Base-by-base conservation (phyloP, 176 grass and related monocot genomes). In the Bothriochloa decipiens region DNA sequence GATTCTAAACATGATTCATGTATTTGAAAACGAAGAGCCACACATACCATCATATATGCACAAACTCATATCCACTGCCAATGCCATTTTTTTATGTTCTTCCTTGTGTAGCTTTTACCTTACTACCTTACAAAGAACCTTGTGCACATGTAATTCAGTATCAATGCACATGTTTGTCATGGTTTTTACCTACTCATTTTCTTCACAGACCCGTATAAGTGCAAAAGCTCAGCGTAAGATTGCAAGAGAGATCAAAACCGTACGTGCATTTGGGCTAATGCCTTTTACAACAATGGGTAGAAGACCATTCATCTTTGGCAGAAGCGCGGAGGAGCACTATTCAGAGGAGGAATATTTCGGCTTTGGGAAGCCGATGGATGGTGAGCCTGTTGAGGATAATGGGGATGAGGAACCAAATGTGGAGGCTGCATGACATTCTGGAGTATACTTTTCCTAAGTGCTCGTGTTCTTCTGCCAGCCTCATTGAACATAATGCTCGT, bases 161-260 rank as follows among this genome's bases (percentile, higher is more conserved):
- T 58, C 32, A 41, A 63, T 73, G 6, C 40, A 77, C 37, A 40
- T 60, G 37, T 26, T 60, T 50, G 22, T 39, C 13, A 40, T 69
- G 15, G 18, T 66, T 81, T 47, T 79, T 33, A 82, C 7, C n/a
- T 47, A 62, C 29, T 62, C 7, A 49, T 74, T 28, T 26, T 37
- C n/a, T 79, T 74, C 36, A 7, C 86, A 96, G 96, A 98, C 96
- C 62, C 77, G 69, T 22, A 98, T 98, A 73, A 98, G 93, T 64
- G 96, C 93, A 2, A 96, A 98, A 91, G 96, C 96, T 81, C 96
- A 98, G 83, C 86, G 91, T 40, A 98, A 91, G 91, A 75, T 98
- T 74, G 93, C 96, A 28, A 90, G 93, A 58, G 96, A 98, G 85
- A 98, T 98, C 47, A 98, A 98, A 89, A 95, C 89, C 0, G 89